Conservation (phyloP, 148 eudicot species). For the Drosera capensis region DNA sequence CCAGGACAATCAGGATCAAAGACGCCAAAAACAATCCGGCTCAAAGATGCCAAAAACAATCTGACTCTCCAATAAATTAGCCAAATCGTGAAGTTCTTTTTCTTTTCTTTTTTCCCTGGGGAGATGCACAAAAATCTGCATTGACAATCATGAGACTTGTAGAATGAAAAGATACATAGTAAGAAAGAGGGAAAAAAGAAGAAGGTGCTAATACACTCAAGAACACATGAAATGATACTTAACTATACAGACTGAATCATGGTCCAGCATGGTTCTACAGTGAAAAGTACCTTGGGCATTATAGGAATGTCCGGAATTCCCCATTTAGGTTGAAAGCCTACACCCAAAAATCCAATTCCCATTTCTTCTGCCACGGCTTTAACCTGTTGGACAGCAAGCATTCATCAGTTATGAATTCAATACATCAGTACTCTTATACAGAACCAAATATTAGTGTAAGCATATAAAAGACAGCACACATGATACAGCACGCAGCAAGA, state of each 20-base stretch:
- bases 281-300: slow-evolving; percentile 77
- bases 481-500: too few relatives aligned
- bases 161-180: too few relatives aligned
- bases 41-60: too few relatives aligned
- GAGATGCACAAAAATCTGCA: too few relatives aligned
- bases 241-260: neutral
- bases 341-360: slow-evolving; percentile 94
- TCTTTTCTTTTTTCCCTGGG: too few relatives aligned
- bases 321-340: slow-evolving; percentile 97
- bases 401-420: neutral
- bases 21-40: too few relatives aligned
- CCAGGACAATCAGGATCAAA: too few relatives aligned
- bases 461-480: too few relatives aligned
- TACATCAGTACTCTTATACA: neutral
- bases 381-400: slow-evolving; percentile 30
- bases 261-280: neutral
- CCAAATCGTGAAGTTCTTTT: too few relatives aligned
- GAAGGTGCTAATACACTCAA: neutral
- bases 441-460: neutral
- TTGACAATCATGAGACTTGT: too few relatives aligned
- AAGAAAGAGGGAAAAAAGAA: too few relatives aligned
- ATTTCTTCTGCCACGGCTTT: slow-evolving; percentile 98
- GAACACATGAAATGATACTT: neutral
- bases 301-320: slow-evolving; percentile 68
- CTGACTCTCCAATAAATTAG: too few relatives aligned